Evolutionary conservation across 306 rosid genomes (phyloP), one percentile per base, ranked within the genome.

Genomic region (Inga leiocalycina): DNA sequence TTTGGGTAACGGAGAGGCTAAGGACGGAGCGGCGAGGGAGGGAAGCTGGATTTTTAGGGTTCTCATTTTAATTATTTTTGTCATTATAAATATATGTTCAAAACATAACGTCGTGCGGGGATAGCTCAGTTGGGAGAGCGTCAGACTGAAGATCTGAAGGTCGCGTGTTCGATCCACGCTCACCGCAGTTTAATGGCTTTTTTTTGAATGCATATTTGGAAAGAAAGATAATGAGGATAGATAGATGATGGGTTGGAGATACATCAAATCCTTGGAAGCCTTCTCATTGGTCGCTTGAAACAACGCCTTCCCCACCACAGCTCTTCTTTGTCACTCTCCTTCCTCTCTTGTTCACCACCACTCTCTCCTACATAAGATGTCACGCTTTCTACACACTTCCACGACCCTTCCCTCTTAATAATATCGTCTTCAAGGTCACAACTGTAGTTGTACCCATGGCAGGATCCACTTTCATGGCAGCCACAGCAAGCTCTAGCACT

Each of bases 171-270:
- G 76, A 67, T 67, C 82, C 82, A 79, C 76, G 82, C 67, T 67
- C 76, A 67, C 67, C 76, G 82, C 76, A 79, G 10, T 3, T n/a
- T 7, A 57, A 27, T 2, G 1, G n/a, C n/a, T n/a, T 8, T n/a
- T 5, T 51, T 52, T 16, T 52, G 8, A 6, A 3, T 2, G 3
- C 12, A n/a, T 22, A 3, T 59, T 22, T 10, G 66, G 5, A 59
- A 15, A 82, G 5, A 59, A 15, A 82, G 97, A 93, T 88, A 93
- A 87, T 93, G 88, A 68, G 93, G 97, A 93, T 91, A 91, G 84
- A 89, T 86, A 76, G 92, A 88, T 87, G 84, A 81, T 79, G 90
- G 84, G 91, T 74, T 74, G 79, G 89, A 86, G 87, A 91, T 85
- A 67, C 89, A 74, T 74, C 77, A 91, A 87, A 88, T 90, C 96